phyloP scores from a whole-genome alignment of 2,329 filamentous ascomycete species.

The Penicillium sp. region DNA sequence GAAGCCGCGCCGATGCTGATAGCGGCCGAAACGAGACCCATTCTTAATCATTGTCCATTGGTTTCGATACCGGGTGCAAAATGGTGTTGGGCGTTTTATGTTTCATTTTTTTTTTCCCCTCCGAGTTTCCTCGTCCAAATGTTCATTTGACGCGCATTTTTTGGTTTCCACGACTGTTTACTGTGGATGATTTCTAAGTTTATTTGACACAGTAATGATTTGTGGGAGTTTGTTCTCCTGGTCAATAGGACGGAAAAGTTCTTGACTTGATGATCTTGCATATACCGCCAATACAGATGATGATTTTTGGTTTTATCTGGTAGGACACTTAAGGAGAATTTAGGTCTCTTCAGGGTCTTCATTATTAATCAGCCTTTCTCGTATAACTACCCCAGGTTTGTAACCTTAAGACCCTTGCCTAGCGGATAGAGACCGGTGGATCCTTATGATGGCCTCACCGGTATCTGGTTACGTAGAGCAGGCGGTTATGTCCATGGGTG shows the following conservation, averaged over 20 bases:
- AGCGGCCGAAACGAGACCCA: slow-evolving; percentile 29
- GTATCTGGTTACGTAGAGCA: not conserved
- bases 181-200: slow-evolving; percentile 17
- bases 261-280: slow-evolving; percentile 30
- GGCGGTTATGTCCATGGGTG: not conserved
- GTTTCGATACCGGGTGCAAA: slow-evolving; percentile 32
- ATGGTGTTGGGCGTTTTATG: slow-evolving; percentile 30
- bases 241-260: slow-evolving; percentile 29
- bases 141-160: slow-evolving; percentile 19
- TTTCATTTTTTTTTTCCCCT: slow-evolving; percentile 7
- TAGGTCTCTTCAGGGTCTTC: not conserved
- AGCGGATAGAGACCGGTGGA: not conserved
- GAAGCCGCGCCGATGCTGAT: slow-evolving; percentile 21
- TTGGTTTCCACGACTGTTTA: slow-evolving; percentile 13
- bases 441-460: not conserved
- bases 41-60: slow-evolving; percentile 33
- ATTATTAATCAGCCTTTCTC: not conserved
- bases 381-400: not conserved
- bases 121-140: slow-evolving; percentile 15
- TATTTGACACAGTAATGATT: slow-evolving; percentile 19
- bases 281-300: slow-evolving; percentile 28
- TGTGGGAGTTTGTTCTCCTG: slow-evolving; percentile 19
- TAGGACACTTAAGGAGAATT: not conserved
- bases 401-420: not conserved
- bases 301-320: slow-evolving; percentile 3